Evolutionary conservation across 2,329 filamentous ascomycete genomes (phyloP), one percentile per base, ranked within the genome.

Genomic region (Cladosporium phlei): DNA sequence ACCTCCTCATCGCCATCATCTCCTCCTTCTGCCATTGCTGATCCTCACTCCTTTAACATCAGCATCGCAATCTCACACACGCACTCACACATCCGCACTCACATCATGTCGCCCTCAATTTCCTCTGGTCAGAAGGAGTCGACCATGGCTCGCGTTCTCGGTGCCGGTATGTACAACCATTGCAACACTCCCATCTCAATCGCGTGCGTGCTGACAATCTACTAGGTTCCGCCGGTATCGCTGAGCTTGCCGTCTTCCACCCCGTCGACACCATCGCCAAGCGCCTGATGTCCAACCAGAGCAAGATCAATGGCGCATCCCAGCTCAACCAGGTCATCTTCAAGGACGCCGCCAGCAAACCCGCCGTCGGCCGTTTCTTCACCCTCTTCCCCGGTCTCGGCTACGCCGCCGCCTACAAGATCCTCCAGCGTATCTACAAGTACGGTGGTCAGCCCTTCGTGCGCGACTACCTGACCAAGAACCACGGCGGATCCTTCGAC

Each of bases 251-350:
- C 63, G 82, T 96, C 68, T 96, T 96, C 77, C 88, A 95, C 67
- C 88, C 88, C 55, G 88, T 98, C 68, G 93, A 98, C 72, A 98
- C 93, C 40, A 96, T 94, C 62, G 91, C 93, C 54, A 98, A 98
- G 78, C 88, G 93, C 59, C 81, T 98, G 71, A 98, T 98, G 93
- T 96, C 89, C 81, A 96, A 98, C 72, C 85, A 95, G 68, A 82
- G 81, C 65, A 87, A 76, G 76, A 79, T 87, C 58, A 64, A 71
- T 47, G 77, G 72, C 43, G 59, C 71, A 21, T 65, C 78, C 47
- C 81, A 88, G 65, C 74, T 98, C 62, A 97, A 95, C 73, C 72
- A 80, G 56, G 89, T 98, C 69, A 86, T 98, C 66, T 98, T 98
- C 81, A 93, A 82, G 70, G 86, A 95, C 60, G 86, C 84, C 69